Evolutionary conservation across 768 basidiomycete genomes (phyloP), one percentile per base, ranked within the genome.

Genomic region (Lentinula lateritia): DNA sequence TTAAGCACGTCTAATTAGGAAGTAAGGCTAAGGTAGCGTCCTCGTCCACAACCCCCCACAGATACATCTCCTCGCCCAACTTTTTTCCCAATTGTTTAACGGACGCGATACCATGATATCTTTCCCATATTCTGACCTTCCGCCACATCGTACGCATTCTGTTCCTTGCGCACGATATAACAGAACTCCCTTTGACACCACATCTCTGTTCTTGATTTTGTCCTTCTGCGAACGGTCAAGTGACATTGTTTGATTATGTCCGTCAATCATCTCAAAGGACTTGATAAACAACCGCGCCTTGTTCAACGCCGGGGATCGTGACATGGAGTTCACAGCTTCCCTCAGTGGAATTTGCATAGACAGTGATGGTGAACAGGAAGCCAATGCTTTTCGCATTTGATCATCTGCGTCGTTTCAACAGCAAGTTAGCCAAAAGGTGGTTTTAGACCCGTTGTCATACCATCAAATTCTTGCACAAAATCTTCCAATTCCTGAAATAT

Each of bases 261-360:
- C 86, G 65, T 90, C 87, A 6, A 89, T 75, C n/a, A 92, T 80
- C 64, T 92, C 88, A 9, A 70, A 74, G 1, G 89, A 80, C 68
- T 88, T 90, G 69, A 93, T 81, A 68, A 92, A 92, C 39, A 92
- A 74, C 8, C 78, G 79, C 0, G 89, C 74, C 66, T 87, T 89
- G 72, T 87, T 79, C 42, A 92, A 70, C n/a, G 83, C 74, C 0
- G 77, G 62, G 0, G 85, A 78, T 20, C 74, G 69, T 3, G 76
- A 74, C 32, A 93, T 72, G 46, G 75, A 78, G 41, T 74, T 71
- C 28, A 86, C 72, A 45, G 78, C 69, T 62, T 74, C 78, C 59
- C 70, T 75, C 36, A 89, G 68, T 50, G 75, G 66, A 2, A 71
- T 67, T 52, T 75, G 66, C 71, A 87, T 81, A 3, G 76, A 65